Percentiles rank a stretch among this genome's conserved stretches.
Evolutionary conservation across 2,329 filamentous ascomycete species (phyloP).

Genomic region (Exophiala xenobiotica): DNA sequence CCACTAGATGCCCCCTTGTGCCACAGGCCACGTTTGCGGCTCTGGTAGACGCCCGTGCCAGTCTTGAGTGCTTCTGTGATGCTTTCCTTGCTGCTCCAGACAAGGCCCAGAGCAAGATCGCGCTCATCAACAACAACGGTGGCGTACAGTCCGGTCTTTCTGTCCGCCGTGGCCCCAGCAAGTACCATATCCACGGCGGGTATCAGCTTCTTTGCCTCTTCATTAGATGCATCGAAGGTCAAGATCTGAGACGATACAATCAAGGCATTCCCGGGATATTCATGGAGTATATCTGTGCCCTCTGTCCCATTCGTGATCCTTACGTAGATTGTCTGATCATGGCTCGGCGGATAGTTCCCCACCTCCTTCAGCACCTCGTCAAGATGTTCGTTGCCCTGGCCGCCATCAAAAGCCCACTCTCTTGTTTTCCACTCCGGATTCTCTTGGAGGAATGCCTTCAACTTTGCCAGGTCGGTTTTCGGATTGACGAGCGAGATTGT

Average conservation of each 20-base stretch:
- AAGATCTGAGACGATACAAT: slow-evolving; percentile 70
- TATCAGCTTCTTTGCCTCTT: slow-evolving; percentile 58
- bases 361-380: slow-evolving; percentile 41
- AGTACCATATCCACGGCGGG: slow-evolving; percentile 71
- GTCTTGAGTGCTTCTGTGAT: slow-evolving; percentile 82
- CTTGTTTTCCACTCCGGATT: slow-evolving; percentile 32
- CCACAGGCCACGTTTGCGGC: slow-evolving; percentile 92
- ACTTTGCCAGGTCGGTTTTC: slow-evolving; percentile 36
- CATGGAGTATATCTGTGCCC: slow-evolving; percentile 28
- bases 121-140: slow-evolving; percentile 90
- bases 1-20: slow-evolving; percentile 94
- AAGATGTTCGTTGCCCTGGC: slow-evolving; percentile 42
- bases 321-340: slow-evolving; percentile 41
- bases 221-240: slow-evolving; percentile 63
- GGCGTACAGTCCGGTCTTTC: slow-evolving; percentile 77
- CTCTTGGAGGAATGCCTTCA: slow-evolving; percentile 43
- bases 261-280: slow-evolving; percentile 38
- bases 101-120: slow-evolving; percentile 79
- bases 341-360: slow-evolving; percentile 33
- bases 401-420: slow-evolving; percentile 32
- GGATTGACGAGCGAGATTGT: slow-evolving; percentile 44
- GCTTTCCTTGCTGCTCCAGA: slow-evolving; percentile 92
- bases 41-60: slow-evolving; percentile 86
- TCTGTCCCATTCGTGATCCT: slow-evolving; percentile 26
- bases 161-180: slow-evolving; percentile 74